Percentiles rank a stretch among this genome's conserved stretches.
phyloP scores from a whole-genome alignment of 2,329 filamentous ascomycete genomes.

The Cephalotrichum gorgonifer region DNA sequence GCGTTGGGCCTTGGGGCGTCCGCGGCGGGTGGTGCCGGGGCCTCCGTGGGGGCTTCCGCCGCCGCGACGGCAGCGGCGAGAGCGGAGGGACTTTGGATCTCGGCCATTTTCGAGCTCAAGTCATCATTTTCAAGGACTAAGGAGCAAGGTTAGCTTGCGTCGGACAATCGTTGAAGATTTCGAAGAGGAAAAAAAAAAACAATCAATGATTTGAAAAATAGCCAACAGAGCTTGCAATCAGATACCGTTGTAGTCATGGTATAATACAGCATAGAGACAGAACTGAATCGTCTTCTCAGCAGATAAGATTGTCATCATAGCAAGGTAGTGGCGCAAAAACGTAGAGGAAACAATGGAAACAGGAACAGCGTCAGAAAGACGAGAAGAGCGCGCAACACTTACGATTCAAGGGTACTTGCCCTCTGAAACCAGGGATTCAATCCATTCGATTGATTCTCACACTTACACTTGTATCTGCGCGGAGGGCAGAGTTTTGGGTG shows the following conservation, averaged over 20 bases:
- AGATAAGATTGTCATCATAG: conserved; percentile 50
- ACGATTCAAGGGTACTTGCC: neutral
- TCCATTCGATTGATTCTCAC: neutral
- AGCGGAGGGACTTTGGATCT: conserved; percentile 18
- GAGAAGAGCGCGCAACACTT: neutral
- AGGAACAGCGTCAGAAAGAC: neutral
- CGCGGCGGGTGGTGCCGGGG: conserved; percentile 6
- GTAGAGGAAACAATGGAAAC: neutral
- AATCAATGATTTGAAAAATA: neutral
- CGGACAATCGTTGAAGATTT: neutral
- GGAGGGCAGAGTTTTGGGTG: neutral
- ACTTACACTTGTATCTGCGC: neutral
- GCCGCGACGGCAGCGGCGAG: conserved; percentile 9
- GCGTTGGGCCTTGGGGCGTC: conserved; percentile 11
- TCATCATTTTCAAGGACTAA: conserved; percentile 30
- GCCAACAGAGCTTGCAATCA: conserved; percentile 41
- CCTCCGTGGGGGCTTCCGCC: conserved; percentile 7
- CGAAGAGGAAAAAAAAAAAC: neutral
- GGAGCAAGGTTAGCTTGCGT: neutral
- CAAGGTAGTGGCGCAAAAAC: too few species aligned
- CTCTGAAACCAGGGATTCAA: neutral
- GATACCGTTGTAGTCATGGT: conserved; percentile 93
- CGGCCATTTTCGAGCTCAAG: conserved; percentile 30
- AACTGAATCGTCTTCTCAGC: conserved; percentile 50
- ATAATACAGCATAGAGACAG: conserved; percentile 52